Evolutionary conservation across 257 asterid genomes (phyloP).

Genomic region (Solanum phureja): DNA sequence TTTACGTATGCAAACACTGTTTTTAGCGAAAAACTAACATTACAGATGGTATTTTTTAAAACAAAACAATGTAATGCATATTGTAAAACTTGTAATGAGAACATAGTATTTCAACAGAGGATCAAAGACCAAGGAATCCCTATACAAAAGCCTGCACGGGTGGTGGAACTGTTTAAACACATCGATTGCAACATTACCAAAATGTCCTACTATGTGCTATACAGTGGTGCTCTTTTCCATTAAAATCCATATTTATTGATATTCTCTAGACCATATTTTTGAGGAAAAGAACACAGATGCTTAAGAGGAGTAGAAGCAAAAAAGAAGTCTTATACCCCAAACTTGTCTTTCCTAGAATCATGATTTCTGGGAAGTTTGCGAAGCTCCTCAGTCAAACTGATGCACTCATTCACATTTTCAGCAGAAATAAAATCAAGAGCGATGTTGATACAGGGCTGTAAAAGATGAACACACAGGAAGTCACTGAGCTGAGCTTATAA

Average conservation of each 20-base stretch:
- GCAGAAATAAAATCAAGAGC: constrained; percentile 36
- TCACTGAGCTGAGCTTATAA: background rate
- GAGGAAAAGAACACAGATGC: background rate
- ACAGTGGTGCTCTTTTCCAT: background rate
- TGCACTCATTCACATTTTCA: constrained; percentile 25
- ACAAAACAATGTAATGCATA: background rate
- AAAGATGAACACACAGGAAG: background rate
- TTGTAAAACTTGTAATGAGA: background rate
- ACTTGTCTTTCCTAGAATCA: constrained; percentile 27
- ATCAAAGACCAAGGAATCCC: background rate
- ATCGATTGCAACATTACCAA: background rate
- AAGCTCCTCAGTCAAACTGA: constrained; percentile 26
- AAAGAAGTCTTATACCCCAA: constrained; percentile 16
- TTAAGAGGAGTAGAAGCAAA: background rate
- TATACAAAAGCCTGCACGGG: background rate
- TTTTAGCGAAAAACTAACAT: background rate
- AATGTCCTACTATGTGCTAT: background rate
- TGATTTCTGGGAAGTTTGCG: constrained; percentile 31
- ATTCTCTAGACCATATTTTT: background rate
- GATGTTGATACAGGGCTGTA: constrained; percentile 35
- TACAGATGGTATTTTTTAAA: background rate
- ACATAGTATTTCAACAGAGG: background rate
- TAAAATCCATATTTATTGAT: background rate
- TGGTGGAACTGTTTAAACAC: background rate
- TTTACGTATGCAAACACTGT: background rate